Percentiles rank a stretch among this genome's conserved stretches.
Conservation (phyloP, 2,329 filamentous ascomycete species). For the Emericellopsis cladophorae region DNA sequence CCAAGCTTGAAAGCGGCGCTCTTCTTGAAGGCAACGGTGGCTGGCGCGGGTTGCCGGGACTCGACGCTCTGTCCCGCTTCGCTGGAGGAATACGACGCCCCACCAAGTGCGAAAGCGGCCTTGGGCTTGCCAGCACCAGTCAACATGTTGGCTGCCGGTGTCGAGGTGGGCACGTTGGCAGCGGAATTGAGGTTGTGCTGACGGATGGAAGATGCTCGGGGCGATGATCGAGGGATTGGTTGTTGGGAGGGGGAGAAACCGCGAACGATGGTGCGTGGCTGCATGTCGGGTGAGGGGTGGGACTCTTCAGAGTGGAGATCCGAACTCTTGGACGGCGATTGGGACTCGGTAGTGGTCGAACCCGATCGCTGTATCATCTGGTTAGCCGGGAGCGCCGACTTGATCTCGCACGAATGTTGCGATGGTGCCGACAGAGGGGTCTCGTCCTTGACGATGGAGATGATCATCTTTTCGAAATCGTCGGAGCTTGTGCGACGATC, state of each 20-base stretch:
- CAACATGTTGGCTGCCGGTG: slow-evolving; percentile 52
- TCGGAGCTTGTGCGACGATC: slow-evolving; percentile 88
- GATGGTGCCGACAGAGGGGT: slow-evolving; percentile 35
- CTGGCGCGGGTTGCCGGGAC: slow-evolving; percentile 19
- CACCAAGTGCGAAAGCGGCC: slow-evolving; percentile 59
- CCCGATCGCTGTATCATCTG: slow-evolving; percentile 17
- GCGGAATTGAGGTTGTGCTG: slow-evolving; percentile 21
- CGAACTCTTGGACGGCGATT: slow-evolving; percentile 45
- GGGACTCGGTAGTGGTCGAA: slow-evolving; percentile 30
- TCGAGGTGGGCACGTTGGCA: slow-evolving; percentile 48
- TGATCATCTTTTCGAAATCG: slow-evolving; percentile 87
- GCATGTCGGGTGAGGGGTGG: slow-evolving; percentile 13
- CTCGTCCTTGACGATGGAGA: slow-evolving; percentile 83
- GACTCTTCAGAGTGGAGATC: slow-evolving; percentile 24
- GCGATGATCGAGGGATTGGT: slow-evolving; percentile 30
- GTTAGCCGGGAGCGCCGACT: slow-evolving; percentile 19
- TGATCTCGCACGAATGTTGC: slow-evolving; percentile 22
- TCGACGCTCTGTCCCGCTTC: slow-evolving; percentile 37
- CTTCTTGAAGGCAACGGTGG: slow-evolving; percentile 15
- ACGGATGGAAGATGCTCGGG: slow-evolving; percentile 29
- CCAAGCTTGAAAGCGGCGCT: slow-evolving; percentile 38
- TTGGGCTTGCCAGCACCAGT: slow-evolving; percentile 45
- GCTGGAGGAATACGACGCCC: slow-evolving; percentile 63
- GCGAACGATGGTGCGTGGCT: slow-evolving; percentile 48
- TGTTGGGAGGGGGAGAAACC: slow-evolving; percentile 73